A percentile compares a stretch with the other conserved stretches of the same genome.
phyloP scores from a whole-genome alignment of 1,284 basidiomycete genomes.

The Garcileccinum viscosum region DNA sequence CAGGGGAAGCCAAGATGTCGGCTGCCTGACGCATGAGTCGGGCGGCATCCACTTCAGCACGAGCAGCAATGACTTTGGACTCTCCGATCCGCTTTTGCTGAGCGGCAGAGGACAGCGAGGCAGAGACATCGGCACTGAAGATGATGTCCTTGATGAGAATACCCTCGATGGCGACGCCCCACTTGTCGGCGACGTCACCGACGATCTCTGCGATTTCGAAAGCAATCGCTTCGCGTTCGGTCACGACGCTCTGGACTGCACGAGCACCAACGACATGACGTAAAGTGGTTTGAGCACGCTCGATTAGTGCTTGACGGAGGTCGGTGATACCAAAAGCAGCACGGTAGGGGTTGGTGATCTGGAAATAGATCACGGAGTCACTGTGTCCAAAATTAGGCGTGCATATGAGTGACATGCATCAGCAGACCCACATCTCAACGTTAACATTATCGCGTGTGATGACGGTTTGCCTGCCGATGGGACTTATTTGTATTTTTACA shows the following conservation, averaged over 20 bases:
- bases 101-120: slow-evolving; percentile 90
- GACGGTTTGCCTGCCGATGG: slow-evolving; percentile 86
- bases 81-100: slow-evolving; percentile 96
- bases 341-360: slow-evolving; percentile 85
- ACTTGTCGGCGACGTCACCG: slow-evolving; percentile 84
- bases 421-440: slow-evolving; percentile 70
- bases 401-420: neutral
- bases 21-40: slow-evolving; percentile 94
- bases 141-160: slow-evolving; percentile 95
- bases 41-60: slow-evolving; percentile 94
- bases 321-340: slow-evolving; percentile 93
- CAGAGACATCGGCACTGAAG: slow-evolving; percentile 91
- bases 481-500: slow-evolving; percentile 92
- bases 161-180: slow-evolving; percentile 95
- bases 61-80: slow-evolving; percentile 93
- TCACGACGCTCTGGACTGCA: slow-evolving; percentile 81
- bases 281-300: slow-evolving; percentile 95
- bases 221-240: slow-evolving; percentile 96
- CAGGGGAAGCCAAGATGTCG: slow-evolving; percentile 89
- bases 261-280: slow-evolving; percentile 94
- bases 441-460: slow-evolving; percentile 91
- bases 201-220: slow-evolving; percentile 96
- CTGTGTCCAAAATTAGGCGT: slow-evolving; percentile 51
- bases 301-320: slow-evolving; percentile 85
- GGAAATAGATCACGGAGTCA: slow-evolving; percentile 91